A percentile compares a stretch with the other conserved stretches of the same genome.
These are phyloP conservation scores for Knufia petricola DNA, from an alignment of 2,329 filamentous ascomycete species.

Conservation along the genomic window DNA sequence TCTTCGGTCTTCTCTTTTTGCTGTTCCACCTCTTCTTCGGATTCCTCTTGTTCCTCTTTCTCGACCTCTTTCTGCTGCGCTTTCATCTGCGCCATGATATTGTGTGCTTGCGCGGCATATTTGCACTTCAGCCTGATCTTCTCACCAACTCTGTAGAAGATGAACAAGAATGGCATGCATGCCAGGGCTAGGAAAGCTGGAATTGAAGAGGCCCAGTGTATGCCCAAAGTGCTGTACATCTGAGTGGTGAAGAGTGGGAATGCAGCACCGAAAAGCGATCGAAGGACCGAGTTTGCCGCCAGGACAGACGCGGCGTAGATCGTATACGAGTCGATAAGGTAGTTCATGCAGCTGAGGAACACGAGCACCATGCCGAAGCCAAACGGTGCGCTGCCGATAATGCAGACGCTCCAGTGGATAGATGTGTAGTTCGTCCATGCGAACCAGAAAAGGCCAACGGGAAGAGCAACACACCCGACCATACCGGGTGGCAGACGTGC, in stretches of 20 bases:
- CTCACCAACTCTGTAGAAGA: constrained; percentile 36
- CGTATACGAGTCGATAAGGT: constrained; percentile 36
- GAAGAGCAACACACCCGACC: constrained; percentile 41
- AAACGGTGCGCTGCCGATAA: constrained; percentile 31
- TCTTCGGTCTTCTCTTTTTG: background rate
- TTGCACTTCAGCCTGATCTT: constrained; percentile 34
- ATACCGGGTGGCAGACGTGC: constrained; percentile 44
- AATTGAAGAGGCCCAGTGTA: constrained; percentile 40
- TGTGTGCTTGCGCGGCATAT: constrained; percentile 30
- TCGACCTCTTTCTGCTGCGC: constrained; percentile 9
- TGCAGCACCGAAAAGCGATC: constrained; percentile 38
- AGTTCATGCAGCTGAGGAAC: constrained; percentile 34
- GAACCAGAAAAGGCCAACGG: constrained; percentile 50
- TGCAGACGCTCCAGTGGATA: constrained; percentile 32
- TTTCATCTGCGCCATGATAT: constrained; percentile 23
- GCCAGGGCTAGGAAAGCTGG: constrained; percentile 38
- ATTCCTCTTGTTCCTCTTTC: constrained; percentile 8
- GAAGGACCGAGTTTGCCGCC: constrained; percentile 38
- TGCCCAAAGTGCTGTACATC: constrained; percentile 37
- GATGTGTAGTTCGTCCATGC: constrained; percentile 47
- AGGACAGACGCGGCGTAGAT: constrained; percentile 36
- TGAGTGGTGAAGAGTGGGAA: constrained; percentile 41
- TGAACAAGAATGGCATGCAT: constrained; percentile 36
- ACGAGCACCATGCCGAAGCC: constrained; percentile 36
- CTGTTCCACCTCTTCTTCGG: background rate